A percentile compares a stretch with the other conserved stretches of the same genome.
phyloP scores from a whole-genome alignment of 2,329 filamentous ascomycete species.

The Ceratocystis harringtonii region DNA sequence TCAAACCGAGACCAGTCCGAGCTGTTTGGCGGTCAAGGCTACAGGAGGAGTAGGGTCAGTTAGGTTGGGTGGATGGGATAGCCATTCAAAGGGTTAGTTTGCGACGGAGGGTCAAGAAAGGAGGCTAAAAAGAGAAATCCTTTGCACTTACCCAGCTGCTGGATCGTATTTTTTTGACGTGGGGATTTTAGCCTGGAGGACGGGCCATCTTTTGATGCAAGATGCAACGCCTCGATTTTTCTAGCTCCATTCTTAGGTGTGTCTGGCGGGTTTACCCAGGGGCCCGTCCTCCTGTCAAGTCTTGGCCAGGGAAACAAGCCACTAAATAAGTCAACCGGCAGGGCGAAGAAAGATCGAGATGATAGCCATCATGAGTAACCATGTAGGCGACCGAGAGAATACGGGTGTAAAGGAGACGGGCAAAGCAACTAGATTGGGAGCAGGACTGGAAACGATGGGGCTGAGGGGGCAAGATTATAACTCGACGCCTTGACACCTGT shows the following conservation, averaged over 20 bases:
- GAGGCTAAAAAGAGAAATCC: background rate
- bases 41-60: background rate
- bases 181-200: background rate
- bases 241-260: background rate
- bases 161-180: background rate
- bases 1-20: background rate
- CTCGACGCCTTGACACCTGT: background rate
- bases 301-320: background rate
- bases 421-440: background rate
- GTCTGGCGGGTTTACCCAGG: conserved; percentile 2
- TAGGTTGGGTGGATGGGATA: background rate
- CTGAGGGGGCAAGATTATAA: background rate
- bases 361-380: background rate
- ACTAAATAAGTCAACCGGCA: background rate
- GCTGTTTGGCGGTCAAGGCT: conserved; percentile 1
- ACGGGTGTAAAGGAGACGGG: background rate
- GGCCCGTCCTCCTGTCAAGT: conserved; percentile 2
- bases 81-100: background rate
- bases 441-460: background rate
- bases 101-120: background rate
- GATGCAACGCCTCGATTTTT: background rate
- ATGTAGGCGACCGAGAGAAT: background rate
- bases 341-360: background rate
- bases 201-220: conserved; percentile 1
- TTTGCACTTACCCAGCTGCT: background rate